These are phyloP conservation scores for Inga oerstediana DNA, from an alignment of 306 rosid species.

Conservation along the genomic window DNA sequence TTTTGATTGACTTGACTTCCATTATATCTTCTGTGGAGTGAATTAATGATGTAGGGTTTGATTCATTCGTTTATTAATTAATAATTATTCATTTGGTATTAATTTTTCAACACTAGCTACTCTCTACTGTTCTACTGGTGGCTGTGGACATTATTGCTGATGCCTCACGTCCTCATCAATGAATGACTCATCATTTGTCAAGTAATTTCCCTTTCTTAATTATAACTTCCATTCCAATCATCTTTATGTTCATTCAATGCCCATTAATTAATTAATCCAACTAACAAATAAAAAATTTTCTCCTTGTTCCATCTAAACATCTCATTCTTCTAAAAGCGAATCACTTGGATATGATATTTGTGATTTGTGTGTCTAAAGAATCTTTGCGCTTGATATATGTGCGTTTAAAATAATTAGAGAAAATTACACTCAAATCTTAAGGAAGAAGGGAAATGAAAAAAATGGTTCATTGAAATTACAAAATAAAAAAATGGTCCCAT, in stretches of 20 bases:
- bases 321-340: background rate
- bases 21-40: slow-evolving; percentile 13
- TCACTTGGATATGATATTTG: slow-evolving; percentile 32
- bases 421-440: too few relatives aligned
- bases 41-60: background rate
- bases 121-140: slow-evolving; percentile 46
- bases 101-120: background rate
- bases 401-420: background rate
- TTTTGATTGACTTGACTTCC: slow-evolving; percentile 51
- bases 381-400: background rate
- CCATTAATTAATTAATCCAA: background rate
- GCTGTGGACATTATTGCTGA: slow-evolving; percentile 26
- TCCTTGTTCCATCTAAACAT: background rate
- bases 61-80: background rate
- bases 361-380: slow-evolving; percentile 27
- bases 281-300: background rate
- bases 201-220: background rate
- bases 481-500: too few relatives aligned
- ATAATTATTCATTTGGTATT: background rate
- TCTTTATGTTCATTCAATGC: background rate
- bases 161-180: background rate
- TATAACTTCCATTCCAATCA: background rate
- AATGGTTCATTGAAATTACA: too few relatives aligned
- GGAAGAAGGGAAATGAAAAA: too few relatives aligned
- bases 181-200: background rate